Conservation (phyloP, 2,329 filamentous ascomycete genomes). For the Colletotrichum sp. region DNA sequence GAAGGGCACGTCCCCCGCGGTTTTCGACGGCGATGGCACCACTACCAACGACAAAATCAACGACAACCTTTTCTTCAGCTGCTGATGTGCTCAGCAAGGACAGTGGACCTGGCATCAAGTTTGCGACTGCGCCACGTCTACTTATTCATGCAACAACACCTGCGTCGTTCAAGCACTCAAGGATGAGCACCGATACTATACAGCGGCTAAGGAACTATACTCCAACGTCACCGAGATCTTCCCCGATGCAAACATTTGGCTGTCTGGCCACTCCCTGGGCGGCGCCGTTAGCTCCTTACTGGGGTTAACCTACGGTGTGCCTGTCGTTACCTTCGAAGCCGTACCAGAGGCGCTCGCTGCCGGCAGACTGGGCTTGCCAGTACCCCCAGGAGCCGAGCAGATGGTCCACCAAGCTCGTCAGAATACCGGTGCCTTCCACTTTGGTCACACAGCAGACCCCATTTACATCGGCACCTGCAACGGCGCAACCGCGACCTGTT, state of each 20-base stretch:
- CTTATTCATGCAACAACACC: slow-evolving; percentile 91
- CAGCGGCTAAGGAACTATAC: slow-evolving; percentile 86
- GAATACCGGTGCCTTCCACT: slow-evolving; percentile 83
- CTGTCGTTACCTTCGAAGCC: slow-evolving; percentile 91
- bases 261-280: slow-evolving; percentile 90
- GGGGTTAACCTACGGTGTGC: slow-evolving; percentile 88
- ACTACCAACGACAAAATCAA: slow-evolving; percentile 98
- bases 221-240: slow-evolving; percentile 91
- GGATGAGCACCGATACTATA: slow-evolving; percentile 90
- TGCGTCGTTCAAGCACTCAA: slow-evolving; percentile 79
- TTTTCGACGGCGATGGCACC: slow-evolving; percentile 96
- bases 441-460: slow-evolving; percentile 94
- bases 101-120: slow-evolving; percentile 90
- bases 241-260: slow-evolving; percentile 83
- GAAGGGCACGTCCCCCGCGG: slow-evolving; percentile 88
- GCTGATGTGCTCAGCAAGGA: slow-evolving; percentile 93
- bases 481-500: slow-evolving; percentile 85
- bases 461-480: slow-evolving; percentile 95
- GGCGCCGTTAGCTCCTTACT: slow-evolving; percentile 89
- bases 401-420: slow-evolving; percentile 72
- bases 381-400: slow-evolving; percentile 79
- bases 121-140: slow-evolving; percentile 87
- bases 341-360: slow-evolving; percentile 90
- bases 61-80: slow-evolving; percentile 97
- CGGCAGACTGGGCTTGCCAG: slow-evolving; percentile 81